phyloP scores from a whole-genome alignment of 345 rosid species.

The Alliaria petiolata region DNA sequence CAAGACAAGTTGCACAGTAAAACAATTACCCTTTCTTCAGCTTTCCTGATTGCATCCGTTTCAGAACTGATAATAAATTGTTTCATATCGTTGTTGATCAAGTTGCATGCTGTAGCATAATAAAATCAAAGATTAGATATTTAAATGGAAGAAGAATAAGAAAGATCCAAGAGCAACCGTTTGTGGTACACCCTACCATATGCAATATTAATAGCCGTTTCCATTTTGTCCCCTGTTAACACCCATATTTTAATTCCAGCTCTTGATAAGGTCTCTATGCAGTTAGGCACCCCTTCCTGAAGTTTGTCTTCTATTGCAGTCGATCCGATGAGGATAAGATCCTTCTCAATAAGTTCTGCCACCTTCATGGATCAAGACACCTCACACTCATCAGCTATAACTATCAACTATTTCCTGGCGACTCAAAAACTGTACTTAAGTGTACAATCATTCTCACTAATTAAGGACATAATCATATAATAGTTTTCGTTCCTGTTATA shows the following conservation, averaged over 20 bases:
- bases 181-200: constrained; percentile 54
- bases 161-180: constrained; percentile 4
- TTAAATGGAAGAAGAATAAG: constrained; percentile 6
- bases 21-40: constrained; percentile 78
- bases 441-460: not conserved
- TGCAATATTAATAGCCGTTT: constrained; percentile 98
- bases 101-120: constrained; percentile 84
- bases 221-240: constrained; percentile 98
- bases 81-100: constrained; percentile 94
- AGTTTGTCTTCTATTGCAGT: constrained; percentile 99
- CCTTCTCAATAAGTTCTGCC: constrained; percentile 89
- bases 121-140: constrained; percentile 16
- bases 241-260: constrained; percentile 99
- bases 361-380: constrained; percentile 51
- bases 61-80: constrained; percentile 93
- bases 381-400: constrained; percentile 16
- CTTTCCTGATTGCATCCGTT: constrained; percentile 79
- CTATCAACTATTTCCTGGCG: not conserved
- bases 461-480: not conserved
- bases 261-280: constrained; percentile 93
- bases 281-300: constrained; percentile 97
- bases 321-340: constrained; percentile 82
- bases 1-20: constrained; percentile 1
- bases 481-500: not conserved
- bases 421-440: not conserved